A percentile compares a stretch with the other conserved stretches of the same genome.
Conservation (phyloP, 345 rosid species). For the Gossypium turneri region DNA sequence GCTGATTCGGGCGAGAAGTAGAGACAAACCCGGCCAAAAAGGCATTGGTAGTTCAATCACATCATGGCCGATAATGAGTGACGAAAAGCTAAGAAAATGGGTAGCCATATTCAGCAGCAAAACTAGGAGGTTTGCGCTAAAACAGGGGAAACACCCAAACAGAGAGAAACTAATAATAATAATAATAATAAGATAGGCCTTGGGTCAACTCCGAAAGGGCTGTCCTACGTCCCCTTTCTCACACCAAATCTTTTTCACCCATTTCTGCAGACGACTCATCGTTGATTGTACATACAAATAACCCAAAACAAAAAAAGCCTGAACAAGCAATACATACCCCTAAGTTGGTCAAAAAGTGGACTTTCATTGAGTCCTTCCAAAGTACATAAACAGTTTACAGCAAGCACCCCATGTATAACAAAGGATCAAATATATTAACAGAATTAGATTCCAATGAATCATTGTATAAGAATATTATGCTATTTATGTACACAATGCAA, state of each 20-base stretch:
- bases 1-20: slow-evolving; percentile 6
- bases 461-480: background rate
- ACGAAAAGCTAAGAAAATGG: background rate
- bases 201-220: slow-evolving; percentile 2
- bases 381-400: background rate
- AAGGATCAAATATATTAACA: no score
- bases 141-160: background rate
- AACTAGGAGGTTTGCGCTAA: background rate
- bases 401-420: no score
- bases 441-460: no score
- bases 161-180: background rate
- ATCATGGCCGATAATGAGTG: slow-evolving; percentile 9
- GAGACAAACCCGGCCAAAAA: background rate
- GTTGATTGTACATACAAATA: background rate
- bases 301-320: background rate
- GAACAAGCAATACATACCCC: background rate
- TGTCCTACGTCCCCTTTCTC: background rate
- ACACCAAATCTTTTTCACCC: background rate
- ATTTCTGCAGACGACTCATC: background rate
- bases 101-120: background rate
- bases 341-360: no score
- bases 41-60: slow-evolving; percentile 1
- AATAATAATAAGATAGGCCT: background rate
- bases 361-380: background rate
- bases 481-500: background rate